Conservation (phyloP, 2,329 filamentous ascomycete species). For the Furcasterigmium furcatum region DNA sequence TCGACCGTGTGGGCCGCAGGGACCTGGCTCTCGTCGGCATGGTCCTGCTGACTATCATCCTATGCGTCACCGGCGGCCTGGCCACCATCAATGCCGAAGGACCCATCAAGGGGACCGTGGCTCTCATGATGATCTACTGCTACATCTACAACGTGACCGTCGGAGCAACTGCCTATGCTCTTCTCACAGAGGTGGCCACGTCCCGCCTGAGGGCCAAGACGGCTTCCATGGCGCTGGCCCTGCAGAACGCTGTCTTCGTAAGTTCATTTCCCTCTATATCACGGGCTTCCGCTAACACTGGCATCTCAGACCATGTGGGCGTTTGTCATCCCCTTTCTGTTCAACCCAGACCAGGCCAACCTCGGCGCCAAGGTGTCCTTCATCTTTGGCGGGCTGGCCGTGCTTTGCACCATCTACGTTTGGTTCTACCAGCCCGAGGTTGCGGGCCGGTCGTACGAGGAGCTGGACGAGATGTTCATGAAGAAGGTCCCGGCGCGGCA, state of each 20-base stretch:
- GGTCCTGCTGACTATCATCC: slow-evolving; percentile 20
- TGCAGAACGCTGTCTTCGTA: slow-evolving; percentile 27
- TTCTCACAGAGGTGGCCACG: slow-evolving; percentile 33
- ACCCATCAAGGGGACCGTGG: slow-evolving; percentile 20
- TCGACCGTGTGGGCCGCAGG: slow-evolving; percentile 25
- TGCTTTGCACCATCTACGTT: slow-evolving; percentile 23
- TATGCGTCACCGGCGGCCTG: slow-evolving; percentile 25
- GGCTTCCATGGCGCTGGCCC: slow-evolving; percentile 29
- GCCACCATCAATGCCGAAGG: slow-evolving; percentile 12
- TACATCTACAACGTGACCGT: slow-evolving; percentile 35
- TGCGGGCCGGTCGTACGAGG: slow-evolving; percentile 14
- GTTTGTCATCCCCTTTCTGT: slow-evolving; percentile 22
- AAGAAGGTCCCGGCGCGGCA: slow-evolving; percentile 16
- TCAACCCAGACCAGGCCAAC: slow-evolving; percentile 24
- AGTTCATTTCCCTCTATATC: neutral
- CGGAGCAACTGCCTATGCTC: slow-evolving; percentile 31
- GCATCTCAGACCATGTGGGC: slow-evolving; percentile 10
- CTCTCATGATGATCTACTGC: slow-evolving; percentile 32
- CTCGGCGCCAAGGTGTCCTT: slow-evolving; percentile 36
- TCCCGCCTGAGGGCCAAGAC: slow-evolving; percentile 34
- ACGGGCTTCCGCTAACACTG: neutral
- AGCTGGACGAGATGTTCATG: slow-evolving; percentile 18
- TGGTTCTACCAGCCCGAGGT: slow-evolving; percentile 30
- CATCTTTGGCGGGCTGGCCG: slow-evolving; percentile 28
- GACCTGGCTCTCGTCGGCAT: slow-evolving; percentile 26